Conservation (phyloP, 2,329 filamentous ascomycete genomes). For the Fusarium verrucosum region DNA sequence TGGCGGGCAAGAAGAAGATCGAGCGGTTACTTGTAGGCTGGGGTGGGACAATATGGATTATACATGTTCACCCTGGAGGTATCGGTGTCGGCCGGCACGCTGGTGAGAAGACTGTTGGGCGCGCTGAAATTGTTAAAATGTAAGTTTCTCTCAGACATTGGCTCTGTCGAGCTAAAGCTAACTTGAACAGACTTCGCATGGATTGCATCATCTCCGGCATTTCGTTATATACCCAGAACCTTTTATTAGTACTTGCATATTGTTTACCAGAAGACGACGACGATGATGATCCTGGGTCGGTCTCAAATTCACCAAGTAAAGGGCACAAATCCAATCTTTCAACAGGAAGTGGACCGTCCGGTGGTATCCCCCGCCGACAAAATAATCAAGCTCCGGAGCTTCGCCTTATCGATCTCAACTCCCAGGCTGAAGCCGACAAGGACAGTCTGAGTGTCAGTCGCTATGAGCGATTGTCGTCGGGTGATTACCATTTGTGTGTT, state of each 20-base stretch:
- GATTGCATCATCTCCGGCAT: constrained; percentile 98
- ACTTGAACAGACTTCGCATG: constrained; percentile 76
- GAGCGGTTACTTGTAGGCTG: constrained; percentile 93
- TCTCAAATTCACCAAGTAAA: constrained; percentile 41
- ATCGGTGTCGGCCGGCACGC: constrained; percentile 70
- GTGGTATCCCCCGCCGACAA: constrained; percentile 74
- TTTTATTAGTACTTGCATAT: constrained; percentile 92
- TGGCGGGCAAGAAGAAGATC: constrained; percentile 58
- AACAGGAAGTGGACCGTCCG: constrained; percentile 65
- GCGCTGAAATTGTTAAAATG: constrained; percentile 92
- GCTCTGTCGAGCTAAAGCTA: constrained; percentile 60
- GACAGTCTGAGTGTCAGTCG: constrained; percentile 87
- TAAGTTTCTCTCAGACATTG: constrained; percentile 65
- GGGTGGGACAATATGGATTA: constrained; percentile 96
- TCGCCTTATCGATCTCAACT: constrained; percentile 86
- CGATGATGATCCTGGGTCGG: constrained; percentile 39
- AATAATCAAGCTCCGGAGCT: constrained; percentile 89
- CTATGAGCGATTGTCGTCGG: constrained; percentile 84
- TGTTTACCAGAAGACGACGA: constrained; percentile 76
- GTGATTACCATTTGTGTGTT: constrained; percentile 90
- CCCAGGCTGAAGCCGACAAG: constrained; percentile 86
- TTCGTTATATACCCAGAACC: constrained; percentile 91
- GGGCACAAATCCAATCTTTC: constrained; percentile 57
- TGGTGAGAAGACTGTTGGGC: constrained; percentile 77
- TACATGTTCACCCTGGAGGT: constrained; percentile 86